phyloP scores from a whole-genome alignment of 352 stramenopile species.

The Porosira glacialis region DNA sequence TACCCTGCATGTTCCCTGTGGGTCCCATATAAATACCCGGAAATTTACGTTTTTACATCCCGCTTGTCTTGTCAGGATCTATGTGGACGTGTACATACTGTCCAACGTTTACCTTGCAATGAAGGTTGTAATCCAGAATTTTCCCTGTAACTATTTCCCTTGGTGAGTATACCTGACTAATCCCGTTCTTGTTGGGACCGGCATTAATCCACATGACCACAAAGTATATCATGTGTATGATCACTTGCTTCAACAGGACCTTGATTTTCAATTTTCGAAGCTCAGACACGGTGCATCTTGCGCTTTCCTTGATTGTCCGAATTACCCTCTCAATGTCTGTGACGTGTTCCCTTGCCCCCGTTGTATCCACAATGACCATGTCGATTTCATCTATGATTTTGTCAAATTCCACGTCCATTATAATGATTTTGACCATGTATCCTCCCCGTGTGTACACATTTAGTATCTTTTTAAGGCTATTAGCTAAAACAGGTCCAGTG shows the following conservation, averaged over 20 bases:
- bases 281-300: neutral
- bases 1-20: constrained; percentile 37
- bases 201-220: neutral
- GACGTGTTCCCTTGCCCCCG: neutral
- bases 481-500: neutral
- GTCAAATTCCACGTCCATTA: neutral
- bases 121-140: constrained; percentile 29
- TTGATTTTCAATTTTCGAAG: neutral
- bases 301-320: neutral
- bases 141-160: constrained; percentile 17
- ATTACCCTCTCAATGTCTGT: neutral
- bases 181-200: neutral
- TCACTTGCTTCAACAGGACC: constrained; percentile 6
- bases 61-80: constrained; percentile 27
- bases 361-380: neutral
- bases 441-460: neutral
- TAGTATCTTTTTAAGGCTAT: neutral
- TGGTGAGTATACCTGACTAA: constrained; percentile 22
- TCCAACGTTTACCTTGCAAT: constrained; percentile 35
- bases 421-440: neutral
- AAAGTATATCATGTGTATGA: neutral
- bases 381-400: neutral
- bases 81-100: constrained; percentile 54
- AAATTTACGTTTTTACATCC: constrained; percentile 20
- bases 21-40: constrained; percentile 36